phyloP scores from a whole-genome alignment of 495 filamentous ascomycete species.

The Penicillium maclennaniae region DNA sequence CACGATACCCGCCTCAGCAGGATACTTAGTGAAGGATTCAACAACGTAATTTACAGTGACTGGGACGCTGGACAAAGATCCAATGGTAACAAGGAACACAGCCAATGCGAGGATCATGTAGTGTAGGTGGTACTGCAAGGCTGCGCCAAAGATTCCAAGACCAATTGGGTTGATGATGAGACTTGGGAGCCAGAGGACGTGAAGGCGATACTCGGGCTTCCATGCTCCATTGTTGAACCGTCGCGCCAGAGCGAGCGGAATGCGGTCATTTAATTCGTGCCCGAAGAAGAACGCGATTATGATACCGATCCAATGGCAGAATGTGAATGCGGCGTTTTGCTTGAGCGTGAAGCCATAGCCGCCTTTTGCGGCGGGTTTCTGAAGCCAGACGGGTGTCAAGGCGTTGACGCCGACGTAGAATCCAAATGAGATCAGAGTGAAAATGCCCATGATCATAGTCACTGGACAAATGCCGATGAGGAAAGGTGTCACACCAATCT shows the following conservation, averaged over 20 bases:
- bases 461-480: conserved; percentile 44
- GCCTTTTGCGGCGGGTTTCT: conserved; percentile 37
- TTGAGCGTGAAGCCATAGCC: conserved; percentile 48
- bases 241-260: conserved; percentile 38
- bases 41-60: conserved; percentile 48
- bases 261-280: conserved; percentile 40
- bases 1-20: conserved; percentile 40
- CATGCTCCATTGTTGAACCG: conserved; percentile 38
- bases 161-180: conserved; percentile 45
- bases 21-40: conserved; percentile 42
- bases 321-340: conserved; percentile 47
- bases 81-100: conserved; percentile 42
- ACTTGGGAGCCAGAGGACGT: conserved; percentile 44
- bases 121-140: conserved; percentile 45
- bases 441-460: conserved; percentile 40
- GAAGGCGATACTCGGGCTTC: conserved; percentile 51
- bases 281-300: conserved; percentile 40
- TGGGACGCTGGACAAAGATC: conserved; percentile 36
- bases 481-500: conserved; percentile 31
- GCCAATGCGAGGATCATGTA: conserved; percentile 47
- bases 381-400: conserved; percentile 37
- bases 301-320: conserved; percentile 48
- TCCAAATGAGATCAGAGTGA: conserved; percentile 44
- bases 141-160: conserved; percentile 46
- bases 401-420: conserved; percentile 38